Percentiles rank a stretch among this genome's conserved stretches.
These are phyloP conservation scores for Triticum urartu DNA, from an alignment of 176 grass and related monocot genomes.

Conservation along the genomic window DNA sequence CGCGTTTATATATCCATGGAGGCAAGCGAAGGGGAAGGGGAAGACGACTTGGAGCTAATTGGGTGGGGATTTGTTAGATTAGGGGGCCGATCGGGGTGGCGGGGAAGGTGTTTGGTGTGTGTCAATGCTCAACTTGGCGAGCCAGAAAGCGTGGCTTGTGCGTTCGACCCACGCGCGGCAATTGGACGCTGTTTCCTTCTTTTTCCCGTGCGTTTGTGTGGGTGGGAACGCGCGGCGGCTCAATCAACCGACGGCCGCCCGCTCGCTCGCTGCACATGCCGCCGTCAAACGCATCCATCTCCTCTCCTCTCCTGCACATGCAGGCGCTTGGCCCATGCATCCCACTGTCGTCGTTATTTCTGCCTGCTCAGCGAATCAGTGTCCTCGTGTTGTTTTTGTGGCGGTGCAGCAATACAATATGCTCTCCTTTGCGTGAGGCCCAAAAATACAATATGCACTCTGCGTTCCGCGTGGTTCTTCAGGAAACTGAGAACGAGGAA, in stretches of 20 bases:
- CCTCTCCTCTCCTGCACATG: not conserved
- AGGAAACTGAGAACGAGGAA: not conserved
- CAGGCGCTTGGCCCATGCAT: not conserved
- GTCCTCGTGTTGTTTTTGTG: not conserved
- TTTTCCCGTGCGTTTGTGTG: not conserved
- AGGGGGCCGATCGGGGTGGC: not conserved
- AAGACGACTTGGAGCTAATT: constrained; percentile 18
- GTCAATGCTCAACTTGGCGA: constrained; percentile 37
- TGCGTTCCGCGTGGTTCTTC: not conserved
- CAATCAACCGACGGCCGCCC: constrained; percentile 2
- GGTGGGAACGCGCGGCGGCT: constrained; percentile 35
- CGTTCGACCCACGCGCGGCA: constrained; percentile 33
- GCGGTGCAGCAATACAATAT: not conserved
- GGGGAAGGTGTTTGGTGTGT: constrained; percentile 47
- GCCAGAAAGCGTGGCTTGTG: constrained; percentile 22
- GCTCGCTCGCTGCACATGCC: not conserved
- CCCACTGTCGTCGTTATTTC: not conserved
- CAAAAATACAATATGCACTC: not conserved
- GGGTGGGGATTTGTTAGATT: constrained; percentile 30
- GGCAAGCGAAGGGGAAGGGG: not conserved
- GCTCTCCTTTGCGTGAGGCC: not conserved
- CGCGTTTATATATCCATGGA: constrained; percentile 40
- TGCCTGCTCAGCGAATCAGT: not conserved
- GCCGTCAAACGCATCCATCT: not conserved
- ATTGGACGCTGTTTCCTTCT: not conserved